These are phyloP conservation scores for Capsicum baccatum DNA, from an alignment of 257 asterid genomes.

Conservation along the genomic window DNA sequence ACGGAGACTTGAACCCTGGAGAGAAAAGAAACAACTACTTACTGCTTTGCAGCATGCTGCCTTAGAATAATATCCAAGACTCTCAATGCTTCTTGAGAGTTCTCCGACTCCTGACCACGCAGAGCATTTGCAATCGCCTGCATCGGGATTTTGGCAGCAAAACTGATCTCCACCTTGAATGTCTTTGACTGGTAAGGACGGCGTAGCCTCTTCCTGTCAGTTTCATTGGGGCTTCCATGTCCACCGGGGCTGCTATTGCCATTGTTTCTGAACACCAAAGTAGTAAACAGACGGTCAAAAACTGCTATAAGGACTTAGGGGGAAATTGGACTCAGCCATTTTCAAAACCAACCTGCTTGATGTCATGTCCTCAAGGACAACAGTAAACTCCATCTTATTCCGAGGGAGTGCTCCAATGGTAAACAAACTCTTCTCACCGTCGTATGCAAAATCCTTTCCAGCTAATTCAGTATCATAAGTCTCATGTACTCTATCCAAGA, in stretches of 20 bases:
- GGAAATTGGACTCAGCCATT: background rate
- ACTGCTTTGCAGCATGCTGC: conserved; percentile 97
- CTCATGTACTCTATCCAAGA: conserved; percentile 77
- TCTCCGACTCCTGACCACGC: conserved; percentile 88
- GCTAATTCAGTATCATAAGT: conserved; percentile 75
- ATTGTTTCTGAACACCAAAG: conserved; percentile 57
- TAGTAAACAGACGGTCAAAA: background rate
- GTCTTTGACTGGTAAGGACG: conserved; percentile 78
- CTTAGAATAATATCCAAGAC: conserved; percentile 88
- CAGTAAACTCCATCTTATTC: conserved; percentile 84
- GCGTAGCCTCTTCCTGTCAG: conserved; percentile 66
- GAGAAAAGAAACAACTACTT: conserved; percentile 42
- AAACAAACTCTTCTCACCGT: conserved; percentile 88
- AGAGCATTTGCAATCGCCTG: conserved; percentile 83
- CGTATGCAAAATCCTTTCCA: conserved; percentile 83
- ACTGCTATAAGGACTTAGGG: background rate
- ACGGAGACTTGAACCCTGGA: background rate
- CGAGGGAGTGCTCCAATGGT: conserved; percentile 87
- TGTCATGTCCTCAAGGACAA: conserved; percentile 77
- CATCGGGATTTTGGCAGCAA: conserved; percentile 88
- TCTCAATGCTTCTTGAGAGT: conserved; percentile 78
- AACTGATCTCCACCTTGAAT: conserved; percentile 81
- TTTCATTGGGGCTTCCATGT: conserved; percentile 54
- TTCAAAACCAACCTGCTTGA: conserved; percentile 60
- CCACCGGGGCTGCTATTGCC: conserved; percentile 75